phyloP scores from a whole-genome alignment of 2,329 filamentous ascomycete genomes.

The Hypoxylon sp. region DNA sequence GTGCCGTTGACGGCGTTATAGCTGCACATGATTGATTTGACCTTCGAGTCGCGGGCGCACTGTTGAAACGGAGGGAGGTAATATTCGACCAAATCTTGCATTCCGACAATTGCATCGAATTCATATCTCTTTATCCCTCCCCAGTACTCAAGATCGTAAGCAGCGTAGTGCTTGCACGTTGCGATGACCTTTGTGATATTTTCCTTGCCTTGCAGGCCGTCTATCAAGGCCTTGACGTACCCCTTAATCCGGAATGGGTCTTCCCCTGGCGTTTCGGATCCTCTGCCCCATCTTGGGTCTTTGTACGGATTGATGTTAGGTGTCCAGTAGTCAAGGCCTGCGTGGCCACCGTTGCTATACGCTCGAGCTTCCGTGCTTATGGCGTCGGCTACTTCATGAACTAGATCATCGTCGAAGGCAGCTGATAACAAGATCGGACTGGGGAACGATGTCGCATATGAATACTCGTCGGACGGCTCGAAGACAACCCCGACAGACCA shows the following conservation, averaged over 20 bases:
- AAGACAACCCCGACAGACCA: slow-evolving; percentile 55
- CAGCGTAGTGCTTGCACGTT: slow-evolving; percentile 68
- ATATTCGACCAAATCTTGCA: slow-evolving; percentile 73
- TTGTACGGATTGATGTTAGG: slow-evolving; percentile 45
- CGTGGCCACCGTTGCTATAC: slow-evolving; percentile 44
- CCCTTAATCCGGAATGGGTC: slow-evolving; percentile 54
- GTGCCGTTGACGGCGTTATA: slow-evolving; percentile 73
- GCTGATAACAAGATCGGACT: slow-evolving; percentile 46
- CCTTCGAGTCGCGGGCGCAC: slow-evolving; percentile 66
- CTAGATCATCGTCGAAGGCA: slow-evolving; percentile 46
- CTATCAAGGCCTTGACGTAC: slow-evolving; percentile 62
- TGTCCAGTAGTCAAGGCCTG: slow-evolving; percentile 44
- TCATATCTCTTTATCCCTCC: slow-evolving; percentile 54
- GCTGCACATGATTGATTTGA: slow-evolving; percentile 68
- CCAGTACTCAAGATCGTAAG: slow-evolving; percentile 64
- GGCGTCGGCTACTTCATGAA: slow-evolving; percentile 39
- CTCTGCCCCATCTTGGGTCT: slow-evolving; percentile 43
- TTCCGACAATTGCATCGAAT: slow-evolving; percentile 64
- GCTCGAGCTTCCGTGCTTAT: slow-evolving; percentile 47
- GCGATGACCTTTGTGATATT: slow-evolving; percentile 55
- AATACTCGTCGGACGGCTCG: slow-evolving; percentile 38
- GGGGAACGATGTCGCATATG: slow-evolving; percentile 46
- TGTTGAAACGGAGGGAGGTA: slow-evolving; percentile 72
- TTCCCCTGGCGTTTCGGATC: slow-evolving; percentile 44
- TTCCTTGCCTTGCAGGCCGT: slow-evolving; percentile 57